phyloP scores from a whole-genome alignment of 257 asterid species.

The Verbena officinalis region DNA sequence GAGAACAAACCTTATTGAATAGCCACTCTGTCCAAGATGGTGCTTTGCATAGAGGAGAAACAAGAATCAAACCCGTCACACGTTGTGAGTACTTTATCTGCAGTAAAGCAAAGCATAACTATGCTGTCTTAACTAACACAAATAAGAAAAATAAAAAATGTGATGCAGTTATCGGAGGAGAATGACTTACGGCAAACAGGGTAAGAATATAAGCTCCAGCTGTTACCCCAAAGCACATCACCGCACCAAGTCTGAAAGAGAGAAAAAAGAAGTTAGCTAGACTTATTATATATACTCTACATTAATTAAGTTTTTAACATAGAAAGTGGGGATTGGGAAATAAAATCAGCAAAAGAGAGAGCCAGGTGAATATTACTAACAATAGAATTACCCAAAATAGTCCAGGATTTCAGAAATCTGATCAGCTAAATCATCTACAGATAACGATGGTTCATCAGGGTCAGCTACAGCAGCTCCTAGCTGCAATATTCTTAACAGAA shows the following conservation, averaged over 20 bases:
- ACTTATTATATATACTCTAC: neutral
- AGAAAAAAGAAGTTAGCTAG: neutral
- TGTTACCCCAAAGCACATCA: constrained; percentile 71
- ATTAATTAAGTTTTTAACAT: constrained; percentile 8
- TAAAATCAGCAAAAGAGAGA: neutral
- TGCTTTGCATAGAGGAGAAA: constrained; percentile 70
- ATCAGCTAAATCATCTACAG: constrained; percentile 51
- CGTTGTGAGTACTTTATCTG: constrained; percentile 60
- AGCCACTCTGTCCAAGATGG: constrained; percentile 82
- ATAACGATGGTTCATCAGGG: constrained; percentile 38
- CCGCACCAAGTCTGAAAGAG: constrained; percentile 57
- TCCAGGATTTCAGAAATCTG: constrained; percentile 55
- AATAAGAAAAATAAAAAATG: neutral
- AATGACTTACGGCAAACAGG: constrained; percentile 57
- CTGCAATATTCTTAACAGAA: constrained; percentile 39
- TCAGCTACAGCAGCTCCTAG: constrained; percentile 46
- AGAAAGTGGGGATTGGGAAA: too few species aligned
- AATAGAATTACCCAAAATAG: constrained; percentile 44
- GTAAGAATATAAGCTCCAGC: constrained; percentile 77
- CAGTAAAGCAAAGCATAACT: constrained; percentile 14
- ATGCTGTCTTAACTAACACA: constrained; percentile 6
- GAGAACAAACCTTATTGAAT: constrained; percentile 55
- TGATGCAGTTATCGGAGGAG: neutral
- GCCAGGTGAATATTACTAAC: neutral
- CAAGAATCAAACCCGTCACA: constrained; percentile 64